Percentiles rank a stretch among this genome's conserved stretches.
Evolutionary conservation across 2,329 filamentous ascomycete species (phyloP).

Genomic region (Ophiostoma populinum): DNA sequence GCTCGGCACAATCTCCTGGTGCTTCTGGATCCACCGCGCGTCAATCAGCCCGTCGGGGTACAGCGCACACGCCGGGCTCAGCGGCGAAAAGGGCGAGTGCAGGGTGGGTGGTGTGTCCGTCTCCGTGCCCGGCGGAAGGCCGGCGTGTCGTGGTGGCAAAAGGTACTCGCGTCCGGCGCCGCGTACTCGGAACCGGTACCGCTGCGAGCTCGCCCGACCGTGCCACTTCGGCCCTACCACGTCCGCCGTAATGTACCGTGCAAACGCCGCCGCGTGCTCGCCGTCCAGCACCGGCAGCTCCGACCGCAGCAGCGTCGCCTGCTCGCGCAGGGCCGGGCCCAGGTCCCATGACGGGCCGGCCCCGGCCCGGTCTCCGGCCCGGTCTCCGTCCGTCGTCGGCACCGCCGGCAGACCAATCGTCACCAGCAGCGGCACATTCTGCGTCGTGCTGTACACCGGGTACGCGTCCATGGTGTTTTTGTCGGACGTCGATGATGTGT

Average conservation of each 20-base stretch:
- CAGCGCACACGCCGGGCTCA: conserved; percentile 64
- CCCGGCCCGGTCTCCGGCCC: too few relatives aligned
- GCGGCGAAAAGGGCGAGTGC: conserved; percentile 81
- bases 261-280: conserved; percentile 45
- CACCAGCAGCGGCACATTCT: conserved; percentile 72
- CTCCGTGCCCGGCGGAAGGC: conserved; percentile 33
- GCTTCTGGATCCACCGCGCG: conserved; percentile 70
- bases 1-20: conserved; percentile 69
- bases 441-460: conserved; percentile 61
- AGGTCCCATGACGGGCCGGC: conserved; percentile 21
- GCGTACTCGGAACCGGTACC: conserved; percentile 50
- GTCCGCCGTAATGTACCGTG: conserved; percentile 50
- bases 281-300: conserved; percentile 51
- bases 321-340: conserved; percentile 36
- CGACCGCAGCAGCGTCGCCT: conserved; percentile 47
- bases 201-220: conserved; percentile 31
- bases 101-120: conserved; percentile 34
- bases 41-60: conserved; percentile 85
- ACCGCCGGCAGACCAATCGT: conserved; percentile 57
- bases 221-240: conserved; percentile 51
- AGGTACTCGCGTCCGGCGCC: conserved; percentile 47
- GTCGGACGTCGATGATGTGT: too few relatives aligned
- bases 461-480: conserved; percentile 66
- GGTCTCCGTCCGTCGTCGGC: conserved; percentile 8
- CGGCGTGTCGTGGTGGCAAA: conserved; percentile 40